Evolutionary conservation across 768 basidiomycete genomes (phyloP), one percentile per base, ranked within the genome.

Genomic region (Coprinopsis sp.): DNA sequence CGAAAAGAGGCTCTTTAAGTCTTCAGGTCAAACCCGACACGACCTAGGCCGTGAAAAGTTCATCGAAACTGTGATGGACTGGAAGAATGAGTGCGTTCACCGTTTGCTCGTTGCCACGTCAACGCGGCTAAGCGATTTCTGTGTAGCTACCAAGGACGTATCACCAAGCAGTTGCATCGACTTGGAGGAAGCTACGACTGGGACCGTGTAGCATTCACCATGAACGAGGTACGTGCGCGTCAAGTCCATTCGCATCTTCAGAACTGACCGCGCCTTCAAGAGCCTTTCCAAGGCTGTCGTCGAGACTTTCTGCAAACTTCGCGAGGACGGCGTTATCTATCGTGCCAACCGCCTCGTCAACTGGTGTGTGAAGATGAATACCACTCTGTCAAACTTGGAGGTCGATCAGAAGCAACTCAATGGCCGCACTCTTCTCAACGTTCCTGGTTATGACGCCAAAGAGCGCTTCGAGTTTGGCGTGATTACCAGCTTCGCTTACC

Each of bases 391-490:
- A n/a, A 98, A 97, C 65, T 76, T 99, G 42, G 96, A 98, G 79
- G 93, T 98, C 55, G 95, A 98, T 37, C 91, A 95, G 63, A 92
- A 91, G 58, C 80, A 90, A 54, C 73, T 98, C 14, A 74, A 74
- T 6, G 94, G 95, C 0, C 80, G 87, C 44, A 95, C 93, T 0
- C 58, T 95, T 45, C 69, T 99, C 47, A 84, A 74, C 46, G 91
- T 99, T 2, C 96, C 96, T 2, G 96, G 95, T 0, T 99, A 99
- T 57, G 93, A 94, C 52, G 55, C 71, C n/a, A 95, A 93, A 60
- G 95, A 98, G 63, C 86, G 83, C 55, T 94, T 98, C 58, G 94
- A 97, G 63, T 98, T 99, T 58, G 96, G 96, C 54, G 91, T 88
- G 24, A 84, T 99, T 56, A 90, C 90, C 0, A 91, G 88, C n/a